Evolutionary conservation across 805 yeast species (phyloP), one percentile per base, ranked within the genome.

Genomic region (Naumovozyma baii): DNA sequence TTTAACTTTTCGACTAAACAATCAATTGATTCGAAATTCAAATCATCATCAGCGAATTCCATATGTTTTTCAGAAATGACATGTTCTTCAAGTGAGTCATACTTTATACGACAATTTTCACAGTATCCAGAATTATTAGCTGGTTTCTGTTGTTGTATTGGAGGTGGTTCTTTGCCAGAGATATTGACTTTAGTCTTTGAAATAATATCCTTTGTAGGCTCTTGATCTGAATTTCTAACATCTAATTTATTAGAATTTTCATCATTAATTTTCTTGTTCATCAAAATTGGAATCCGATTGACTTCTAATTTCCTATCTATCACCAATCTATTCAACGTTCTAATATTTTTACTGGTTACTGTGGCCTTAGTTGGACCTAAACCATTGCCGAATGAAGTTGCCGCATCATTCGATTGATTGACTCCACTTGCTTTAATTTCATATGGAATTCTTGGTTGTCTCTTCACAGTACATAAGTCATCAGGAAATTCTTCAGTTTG

Each of bases 101-200:
- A 90, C 55, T 80, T 80, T 43, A 81, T 82, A 18, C 90, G 69
- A 62, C 98, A 90, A 55, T 90, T 90, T 57, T 90, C 98, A 63
- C 98, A 90, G 61, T 84, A 88, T 0, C 96, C 96, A 1, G 90
- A 49, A 34, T 55, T 61, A 45, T 54, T 60, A 15, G 54, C 51
- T 7, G 44, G 44, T 30, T 43, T 44, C 33, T 45, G 38, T 4
- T 18, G 38, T 4, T 18, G 31, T 20, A 34, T 15, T 29, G 29
- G 36, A 31, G 37, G 26, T 7, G 26, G 26, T 22, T 22, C 26
- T 22, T 22, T 22, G 10, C 26, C 26, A 7, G 26, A 10, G 10
- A 22, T 10, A 22, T 22, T 22, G 10, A 10, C 10, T 22, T 22
- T 22, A 7, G 10, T 22, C 26, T 22, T 22, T 22, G 26, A 22